Evolutionary conservation across 2,329 filamentous ascomycete species (phyloP).

Genomic region (Talaromyces verruculosus): DNA sequence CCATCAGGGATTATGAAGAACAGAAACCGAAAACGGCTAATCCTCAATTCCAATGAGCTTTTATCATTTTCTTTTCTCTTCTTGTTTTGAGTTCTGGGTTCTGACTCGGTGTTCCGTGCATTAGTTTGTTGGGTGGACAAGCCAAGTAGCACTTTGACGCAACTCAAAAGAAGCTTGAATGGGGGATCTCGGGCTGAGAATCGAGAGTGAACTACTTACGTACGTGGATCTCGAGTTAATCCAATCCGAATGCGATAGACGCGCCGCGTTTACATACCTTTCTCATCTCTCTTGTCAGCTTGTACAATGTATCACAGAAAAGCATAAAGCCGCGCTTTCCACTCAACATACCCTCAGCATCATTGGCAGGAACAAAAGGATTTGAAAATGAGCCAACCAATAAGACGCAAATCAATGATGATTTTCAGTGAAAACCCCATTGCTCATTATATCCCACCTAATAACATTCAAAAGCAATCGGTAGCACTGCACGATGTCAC

Average conservation of each 20-base stretch:
- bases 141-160: neutral
- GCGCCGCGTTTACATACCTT: neutral
- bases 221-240: neutral
- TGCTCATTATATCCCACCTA: neutral
- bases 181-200: neutral
- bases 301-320: neutral
- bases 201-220: neutral
- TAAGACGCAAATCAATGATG: neutral
- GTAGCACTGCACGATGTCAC: constrained; percentile 11
- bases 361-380: neutral
- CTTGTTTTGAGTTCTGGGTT: neutral
- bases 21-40: neutral
- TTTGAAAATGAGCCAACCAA: neutral
- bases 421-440: neutral
- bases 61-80: neutral
- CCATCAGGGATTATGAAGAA: neutral
- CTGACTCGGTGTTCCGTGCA: neutral
- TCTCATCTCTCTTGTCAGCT: neutral
- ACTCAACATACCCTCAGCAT: no score
- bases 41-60: neutral
- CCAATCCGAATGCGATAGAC: neutral
- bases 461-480: neutral
- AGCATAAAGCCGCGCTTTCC: neutral
- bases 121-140: neutral
- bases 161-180: constrained; percentile 6